A percentile compares a stretch with the other conserved stretches of the same genome.
These are phyloP conservation scores for Lentinula boryana DNA, from an alignment of 768 basidiomycete species.

Conservation along the genomic window DNA sequence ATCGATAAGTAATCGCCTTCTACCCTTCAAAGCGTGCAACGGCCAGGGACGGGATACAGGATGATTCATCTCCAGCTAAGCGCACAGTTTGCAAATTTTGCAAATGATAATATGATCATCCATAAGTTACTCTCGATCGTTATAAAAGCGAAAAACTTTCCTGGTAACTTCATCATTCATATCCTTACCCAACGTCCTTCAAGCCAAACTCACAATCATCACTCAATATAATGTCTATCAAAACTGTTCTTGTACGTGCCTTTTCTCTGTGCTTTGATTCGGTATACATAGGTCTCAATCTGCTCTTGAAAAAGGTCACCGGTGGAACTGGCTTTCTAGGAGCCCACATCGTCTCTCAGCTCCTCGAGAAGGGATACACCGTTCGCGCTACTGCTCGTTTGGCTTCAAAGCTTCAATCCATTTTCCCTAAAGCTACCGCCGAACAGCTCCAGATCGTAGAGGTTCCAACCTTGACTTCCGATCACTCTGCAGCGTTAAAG, in stretches of 20 bases:
- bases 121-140: not conserved
- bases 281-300: not conserved
- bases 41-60: not conserved
- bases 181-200: not conserved
- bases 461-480: constrained; percentile 5
- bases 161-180: not conserved
- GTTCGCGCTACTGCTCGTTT: constrained; percentile 6
- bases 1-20: not conserved
- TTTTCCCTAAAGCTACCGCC: constrained; percentile 5
- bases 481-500: constrained; percentile 12
- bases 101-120: too few species aligned
- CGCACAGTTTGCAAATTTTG: too few species aligned
- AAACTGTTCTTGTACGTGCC: not conserved
- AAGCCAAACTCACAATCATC: not conserved
- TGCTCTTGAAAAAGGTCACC: not conserved
- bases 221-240: not conserved
- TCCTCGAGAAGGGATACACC: constrained; percentile 6
- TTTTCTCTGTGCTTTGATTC: not conserved
- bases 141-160: not conserved
- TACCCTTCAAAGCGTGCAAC: not conserved
- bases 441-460: constrained; percentile 4
- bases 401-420: not conserved
- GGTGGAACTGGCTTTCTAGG: constrained; percentile 7
- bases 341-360: not conserved
- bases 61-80: not conserved